Conservation (phyloP, 768 basidiomycete species). For the Dentipellis sp. region DNA sequence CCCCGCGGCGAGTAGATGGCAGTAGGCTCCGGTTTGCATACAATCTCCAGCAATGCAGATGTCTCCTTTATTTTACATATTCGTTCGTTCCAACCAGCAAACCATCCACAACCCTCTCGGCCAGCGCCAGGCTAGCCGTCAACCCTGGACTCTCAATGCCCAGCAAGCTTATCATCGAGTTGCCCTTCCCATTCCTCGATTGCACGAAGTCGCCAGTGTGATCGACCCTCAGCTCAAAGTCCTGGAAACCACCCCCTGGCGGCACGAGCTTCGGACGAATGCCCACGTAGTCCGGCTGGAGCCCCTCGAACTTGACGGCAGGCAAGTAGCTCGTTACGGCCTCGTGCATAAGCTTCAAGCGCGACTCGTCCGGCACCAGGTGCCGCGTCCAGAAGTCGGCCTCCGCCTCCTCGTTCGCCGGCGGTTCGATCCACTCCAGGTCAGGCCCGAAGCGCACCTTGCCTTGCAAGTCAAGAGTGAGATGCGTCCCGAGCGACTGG, state of each 20-base stretch:
- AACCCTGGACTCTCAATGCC: slow-evolving; percentile 93
- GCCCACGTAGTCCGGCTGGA: slow-evolving; percentile 78
- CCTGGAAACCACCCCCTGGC: slow-evolving; percentile 69
- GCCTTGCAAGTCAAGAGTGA: slow-evolving; percentile 79
- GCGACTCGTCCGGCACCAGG: slow-evolving; percentile 54
- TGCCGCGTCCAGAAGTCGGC: slow-evolving; percentile 71
- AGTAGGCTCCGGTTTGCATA: slow-evolving; percentile 6
- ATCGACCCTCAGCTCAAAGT: slow-evolving; percentile 70
- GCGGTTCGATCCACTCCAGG: slow-evolving; percentile 74
- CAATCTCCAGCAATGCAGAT: background rate
- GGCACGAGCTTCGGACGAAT: slow-evolving; percentile 82
- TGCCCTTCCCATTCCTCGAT: slow-evolving; percentile 19
- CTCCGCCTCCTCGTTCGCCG: slow-evolving; percentile 31
- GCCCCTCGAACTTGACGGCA: slow-evolving; percentile 42
- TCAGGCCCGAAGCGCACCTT: slow-evolving; percentile 91
- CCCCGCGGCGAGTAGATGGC: slow-evolving; percentile 30
- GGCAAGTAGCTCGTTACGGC: slow-evolving; percentile 75
- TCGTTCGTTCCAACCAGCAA: slow-evolving; percentile 25
- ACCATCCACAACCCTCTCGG: slow-evolving; percentile 68
- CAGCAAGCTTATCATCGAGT: slow-evolving; percentile 69
- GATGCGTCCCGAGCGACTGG: slow-evolving; percentile 85
- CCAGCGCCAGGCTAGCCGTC: slow-evolving; percentile 81
- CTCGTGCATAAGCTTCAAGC: slow-evolving; percentile 53
- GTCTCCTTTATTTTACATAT: background rate
- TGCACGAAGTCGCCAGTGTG: slow-evolving; percentile 34